Evolutionary conservation across 1,139 yeast genomes (phyloP), one percentile per base, ranked within the genome.

Genomic region (Candida neerlandica): DNA sequence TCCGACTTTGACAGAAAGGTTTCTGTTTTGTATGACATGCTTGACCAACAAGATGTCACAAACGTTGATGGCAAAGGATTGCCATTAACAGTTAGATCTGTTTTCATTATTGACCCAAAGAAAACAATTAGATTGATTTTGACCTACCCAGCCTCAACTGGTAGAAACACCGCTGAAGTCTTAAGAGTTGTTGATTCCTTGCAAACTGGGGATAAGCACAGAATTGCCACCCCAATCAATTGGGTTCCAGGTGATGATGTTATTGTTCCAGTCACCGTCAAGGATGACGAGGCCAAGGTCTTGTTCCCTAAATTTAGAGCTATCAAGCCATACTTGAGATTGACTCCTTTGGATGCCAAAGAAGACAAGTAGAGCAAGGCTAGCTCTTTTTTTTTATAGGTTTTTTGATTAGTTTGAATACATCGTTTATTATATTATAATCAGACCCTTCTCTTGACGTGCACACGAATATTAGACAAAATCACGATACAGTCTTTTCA

Each of bases 161-260:
- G 96, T 61, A 81, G 96, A 74, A 88, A 88, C 81, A 85, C 95
- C 44, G 94, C 95, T 54, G 96, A 88, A 71, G 88, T 88, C 35
- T 78, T 88, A 64, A 80, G 96, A 69, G 90, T 85, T 45, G 75
- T 88, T 55, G 96, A 89, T 69, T 85, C 94, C 45, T 78, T 89
- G 61, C 95, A 88, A 73, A 75, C 81, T 50, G 85, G 88, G 60
- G 95, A 88, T 69, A 78, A 77, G 66, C 66, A 84, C 73, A 80
- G 86, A 60, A 72, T 88, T 58, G 86, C 91, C 55, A 88, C 95
- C 48, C 96, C 96, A 54, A 84, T 89, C 64, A 87, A 89, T 77
- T 89, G 96, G 96, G 79, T 82, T 58, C 88, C 87, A 51, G 96
- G 96, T 60, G 87, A 88, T 59, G 96, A 89, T 70, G 95, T 88